Evolutionary conservation across 345 rosid species (phyloP), one percentile per base, ranked within the genome.

Genomic region (Eucalyptus marginata): DNA sequence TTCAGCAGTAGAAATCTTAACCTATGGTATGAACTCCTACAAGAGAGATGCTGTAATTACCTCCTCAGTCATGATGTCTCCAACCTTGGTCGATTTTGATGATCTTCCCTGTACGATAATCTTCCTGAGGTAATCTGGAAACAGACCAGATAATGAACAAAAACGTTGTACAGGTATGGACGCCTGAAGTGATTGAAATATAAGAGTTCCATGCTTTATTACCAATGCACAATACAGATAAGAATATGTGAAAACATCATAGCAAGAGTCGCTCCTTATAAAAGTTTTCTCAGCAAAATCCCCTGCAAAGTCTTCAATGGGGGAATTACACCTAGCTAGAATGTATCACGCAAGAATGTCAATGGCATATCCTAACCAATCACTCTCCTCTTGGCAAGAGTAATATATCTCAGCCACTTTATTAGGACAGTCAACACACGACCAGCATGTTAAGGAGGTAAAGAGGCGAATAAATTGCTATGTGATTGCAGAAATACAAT

Each of bases 21-120:
- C 83, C 25, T 18, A 44, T 44, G 24, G 47, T n/a, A 76, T 76
- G 47, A 76, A 25, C 87, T 86, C 40, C 87, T 4, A 87, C 43
- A 89, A 59, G 49, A 51, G 40, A 89, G 49, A 62, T 84, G 76
- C 64, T 66, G 44, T 51, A 86, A 88, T 40, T 20, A 98, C 99
- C 99, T 96, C 99, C 89, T 98, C 99, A 56, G 99, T 98, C 99
- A 98, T 98, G 90, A 97, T 98, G 92, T 98, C 98, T 81, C 99
- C 99, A 64, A 97, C 99, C 93, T 96, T 98, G 6, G 99, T 98
- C 25, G 99, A 96, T 92, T 96, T 98, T 89, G 99, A 98, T 90
- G 99, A 98, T 94, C 98, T 95, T 87, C 99, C 99, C 90, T 98
- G 99, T 59, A 98, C 96, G 76, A 98, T 98, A 91, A 98, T 98